Evolutionary conservation across 768 basidiomycete genomes (phyloP).

Genomic region (Russula sp.): DNA sequence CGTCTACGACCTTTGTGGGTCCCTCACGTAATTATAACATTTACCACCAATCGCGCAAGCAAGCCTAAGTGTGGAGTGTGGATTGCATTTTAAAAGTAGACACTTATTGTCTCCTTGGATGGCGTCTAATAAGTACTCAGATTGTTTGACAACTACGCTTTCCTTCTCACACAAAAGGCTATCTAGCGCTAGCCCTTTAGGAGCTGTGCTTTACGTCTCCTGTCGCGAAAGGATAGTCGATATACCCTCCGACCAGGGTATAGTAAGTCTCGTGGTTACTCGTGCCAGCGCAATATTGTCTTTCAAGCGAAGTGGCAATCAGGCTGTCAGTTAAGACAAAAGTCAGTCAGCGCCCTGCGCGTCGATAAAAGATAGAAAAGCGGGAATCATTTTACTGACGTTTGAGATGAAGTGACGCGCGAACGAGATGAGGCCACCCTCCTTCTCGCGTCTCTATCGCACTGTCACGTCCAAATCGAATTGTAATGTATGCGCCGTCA

Average conservation of each 20-base stretch:
- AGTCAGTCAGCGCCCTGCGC: background rate
- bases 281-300: constrained; percentile 3
- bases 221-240: constrained; percentile 29
- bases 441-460: constrained; percentile 27
- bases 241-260: constrained; percentile 24
- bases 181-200: background rate
- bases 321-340: constrained; percentile 17
- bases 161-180: background rate
- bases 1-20: no score
- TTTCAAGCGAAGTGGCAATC: constrained; percentile 28
- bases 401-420: constrained; percentile 25
- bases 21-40: no score
- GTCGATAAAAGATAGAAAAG: background rate
- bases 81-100: no score
- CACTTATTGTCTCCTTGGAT: no score
- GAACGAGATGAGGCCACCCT: constrained; percentile 23
- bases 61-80: no score
- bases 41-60: no score
- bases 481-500: constrained; percentile 31
- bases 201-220: background rate
- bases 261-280: background rate
- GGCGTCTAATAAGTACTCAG: no score
- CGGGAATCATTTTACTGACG: constrained; percentile 2
- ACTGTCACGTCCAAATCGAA: constrained; percentile 29
- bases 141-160: background rate